Evolutionary conservation across 2,329 filamentous ascomycete species (phyloP).

Genomic region (Cucurbitaria berberidis): DNA sequence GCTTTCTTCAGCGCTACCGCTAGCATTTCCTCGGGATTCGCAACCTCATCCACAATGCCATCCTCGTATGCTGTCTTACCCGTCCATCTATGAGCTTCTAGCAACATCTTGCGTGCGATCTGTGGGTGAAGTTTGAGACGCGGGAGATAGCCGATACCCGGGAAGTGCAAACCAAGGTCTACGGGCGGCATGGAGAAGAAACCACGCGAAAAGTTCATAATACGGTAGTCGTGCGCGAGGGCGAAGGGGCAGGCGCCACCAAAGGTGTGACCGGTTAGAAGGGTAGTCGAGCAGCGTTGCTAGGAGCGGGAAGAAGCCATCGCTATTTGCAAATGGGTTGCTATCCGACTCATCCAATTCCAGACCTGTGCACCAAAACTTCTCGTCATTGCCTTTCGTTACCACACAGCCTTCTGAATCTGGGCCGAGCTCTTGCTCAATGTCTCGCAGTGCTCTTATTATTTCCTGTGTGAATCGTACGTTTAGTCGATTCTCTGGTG

Average conservation of each 20-base stretch:
- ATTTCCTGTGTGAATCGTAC: slow-evolving; percentile 59
- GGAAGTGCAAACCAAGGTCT: slow-evolving; percentile 62
- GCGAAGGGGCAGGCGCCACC: slow-evolving; percentile 57
- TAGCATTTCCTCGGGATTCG: slow-evolving; percentile 55
- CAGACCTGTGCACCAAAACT: slow-evolving; percentile 60
- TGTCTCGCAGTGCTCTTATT: slow-evolving; percentile 57
- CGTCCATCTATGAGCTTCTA: slow-evolving; percentile 63
- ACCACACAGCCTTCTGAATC: slow-evolving; percentile 60
- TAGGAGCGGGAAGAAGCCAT: slow-evolving; percentile 62
- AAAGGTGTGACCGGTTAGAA: slow-evolving; percentile 58
- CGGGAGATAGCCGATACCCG: slow-evolving; percentile 60
- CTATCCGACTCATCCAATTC: slow-evolving; percentile 56
- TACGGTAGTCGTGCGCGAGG: slow-evolving; percentile 57
- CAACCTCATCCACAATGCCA: slow-evolving; percentile 61
- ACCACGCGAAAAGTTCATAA: slow-evolving; percentile 45
- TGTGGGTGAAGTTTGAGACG: slow-evolving; percentile 59
- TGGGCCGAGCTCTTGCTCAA: slow-evolving; percentile 56
- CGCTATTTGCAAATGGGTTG: slow-evolving; percentile 63
- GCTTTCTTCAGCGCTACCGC: slow-evolving; percentile 56
- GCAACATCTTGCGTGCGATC: slow-evolving; percentile 62
- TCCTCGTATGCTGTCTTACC: slow-evolving; percentile 58
- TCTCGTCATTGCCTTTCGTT: slow-evolving; percentile 58
- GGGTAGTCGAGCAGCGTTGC: slow-evolving; percentile 58
- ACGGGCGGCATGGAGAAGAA: slow-evolving; percentile 56
- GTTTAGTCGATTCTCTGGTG: slow-evolving; percentile 62